Percentiles rank a stretch among this genome's conserved stretches.
These are phyloP conservation scores for Phlebiopsis gigantea DNA, from an alignment of 768 basidiomycete genomes.

Conservation along the genomic window DNA sequence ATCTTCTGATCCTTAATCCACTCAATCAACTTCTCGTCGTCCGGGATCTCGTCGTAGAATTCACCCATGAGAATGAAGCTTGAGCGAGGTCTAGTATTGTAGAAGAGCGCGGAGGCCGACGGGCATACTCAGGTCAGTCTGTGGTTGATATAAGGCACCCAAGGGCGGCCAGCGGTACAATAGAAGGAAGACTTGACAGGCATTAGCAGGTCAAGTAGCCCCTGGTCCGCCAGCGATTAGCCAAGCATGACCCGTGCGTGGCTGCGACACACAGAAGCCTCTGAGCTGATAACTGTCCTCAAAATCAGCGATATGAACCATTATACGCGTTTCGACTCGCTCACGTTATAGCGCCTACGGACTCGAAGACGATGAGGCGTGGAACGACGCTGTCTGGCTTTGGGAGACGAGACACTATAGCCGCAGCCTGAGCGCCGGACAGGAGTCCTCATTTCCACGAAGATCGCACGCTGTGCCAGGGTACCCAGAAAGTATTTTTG, in stretches of 20 bases:
- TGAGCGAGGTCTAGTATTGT: neutral
- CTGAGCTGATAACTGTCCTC: no score
- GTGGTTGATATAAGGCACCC: neutral
- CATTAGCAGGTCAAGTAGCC: no score
- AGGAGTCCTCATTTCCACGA: neutral
- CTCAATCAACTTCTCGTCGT: slow-evolving; percentile 33
- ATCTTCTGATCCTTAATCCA: slow-evolving; percentile 62
- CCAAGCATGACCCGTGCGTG: neutral
- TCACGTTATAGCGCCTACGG: no score
- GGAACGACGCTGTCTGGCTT: no score
- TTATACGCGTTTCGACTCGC: no score
- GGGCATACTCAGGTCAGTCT: neutral
- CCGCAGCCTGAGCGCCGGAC: no score
- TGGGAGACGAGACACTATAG: no score
- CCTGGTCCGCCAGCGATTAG: no score
- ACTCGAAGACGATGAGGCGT: no score
- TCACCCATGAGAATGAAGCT: neutral
- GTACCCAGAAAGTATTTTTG: neutral
- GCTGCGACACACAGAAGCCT: no score
- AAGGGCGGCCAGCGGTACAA: neutral
- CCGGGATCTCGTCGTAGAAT: slow-evolving; percentile 47
- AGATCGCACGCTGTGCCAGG: neutral
- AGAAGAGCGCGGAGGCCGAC: neutral
- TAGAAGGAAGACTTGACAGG: neutral
- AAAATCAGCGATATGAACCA: no score